Conservation (phyloP, 1,284 basidiomycete species). For the Paramarasmius palmivorus region DNA sequence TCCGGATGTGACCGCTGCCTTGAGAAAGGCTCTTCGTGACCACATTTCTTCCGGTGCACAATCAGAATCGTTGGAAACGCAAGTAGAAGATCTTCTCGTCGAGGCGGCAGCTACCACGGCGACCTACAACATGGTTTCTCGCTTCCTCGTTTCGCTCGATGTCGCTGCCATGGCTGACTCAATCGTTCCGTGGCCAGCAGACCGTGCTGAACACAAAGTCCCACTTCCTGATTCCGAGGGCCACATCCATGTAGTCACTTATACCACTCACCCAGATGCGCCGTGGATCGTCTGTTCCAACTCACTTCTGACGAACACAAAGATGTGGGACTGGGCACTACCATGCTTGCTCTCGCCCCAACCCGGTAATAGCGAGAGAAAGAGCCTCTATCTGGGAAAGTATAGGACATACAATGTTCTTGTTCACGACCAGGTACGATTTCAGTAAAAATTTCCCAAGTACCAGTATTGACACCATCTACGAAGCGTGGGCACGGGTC, state of each 20-base stretch:
- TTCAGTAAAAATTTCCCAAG: background rate
- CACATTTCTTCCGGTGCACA: constrained; percentile 15
- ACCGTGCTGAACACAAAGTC: constrained; percentile 5
- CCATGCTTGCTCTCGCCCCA: constrained; percentile 35
- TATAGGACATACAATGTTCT: constrained; percentile 40
- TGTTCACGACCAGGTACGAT: constrained; percentile 37
- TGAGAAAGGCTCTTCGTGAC: constrained; percentile 28
- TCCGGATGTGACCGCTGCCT: constrained; percentile 29
- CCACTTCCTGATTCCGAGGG: constrained; percentile 20
- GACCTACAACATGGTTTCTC: constrained; percentile 58
- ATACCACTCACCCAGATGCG: constrained; percentile 33
- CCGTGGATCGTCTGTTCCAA: constrained; percentile 51
- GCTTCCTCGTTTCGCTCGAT: constrained; percentile 53
- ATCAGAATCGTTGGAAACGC: constrained; percentile 18
- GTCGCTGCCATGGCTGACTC: constrained; percentile 46
- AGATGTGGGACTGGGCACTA: constrained; percentile 44
- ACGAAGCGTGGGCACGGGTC: constrained; percentile 40
- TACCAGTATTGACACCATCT: no score
- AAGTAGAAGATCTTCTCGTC: constrained; percentile 44
- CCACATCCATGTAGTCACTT: constrained; percentile 38
- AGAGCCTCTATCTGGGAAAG: constrained; percentile 16
- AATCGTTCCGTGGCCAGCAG: constrained; percentile 45
- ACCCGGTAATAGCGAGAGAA: constrained; percentile 11
- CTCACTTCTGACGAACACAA: constrained; percentile 44
- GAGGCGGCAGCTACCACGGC: constrained; percentile 49